These are phyloP conservation scores for Psophocarpus tetragonolobus DNA, from an alignment of 306 rosid species.

Conservation along the genomic window DNA sequence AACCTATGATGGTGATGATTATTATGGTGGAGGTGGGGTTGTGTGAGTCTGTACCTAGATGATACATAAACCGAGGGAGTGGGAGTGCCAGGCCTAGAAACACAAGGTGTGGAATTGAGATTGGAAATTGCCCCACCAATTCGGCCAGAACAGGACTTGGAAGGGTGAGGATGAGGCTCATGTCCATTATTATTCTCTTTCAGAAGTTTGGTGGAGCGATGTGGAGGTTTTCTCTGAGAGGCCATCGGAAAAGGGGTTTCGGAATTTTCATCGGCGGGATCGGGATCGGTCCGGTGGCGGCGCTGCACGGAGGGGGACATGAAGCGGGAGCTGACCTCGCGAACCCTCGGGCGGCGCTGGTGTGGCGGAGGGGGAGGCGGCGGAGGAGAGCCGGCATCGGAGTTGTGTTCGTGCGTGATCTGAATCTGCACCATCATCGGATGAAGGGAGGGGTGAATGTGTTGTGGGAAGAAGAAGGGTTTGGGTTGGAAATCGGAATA, in stretches of 20 bases:
- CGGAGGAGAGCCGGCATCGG: conserved; percentile 34
- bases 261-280: conserved; percentile 45
- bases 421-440: not conserved
- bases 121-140: conserved; percentile 33
- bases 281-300: conserved; percentile 53
- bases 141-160: conserved; percentile 51
- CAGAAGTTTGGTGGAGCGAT: not conserved
- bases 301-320: conserved; percentile 63
- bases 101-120: conserved; percentile 42
- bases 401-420: conserved; percentile 29
- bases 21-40: conserved; percentile 27
- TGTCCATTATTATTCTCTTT: conserved; percentile 56
- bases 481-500: not conserved
- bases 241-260: conserved; percentile 51
- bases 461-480: not conserved
- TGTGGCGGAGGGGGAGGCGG: conserved; percentile 49
- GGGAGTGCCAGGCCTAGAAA: conserved; percentile 70
- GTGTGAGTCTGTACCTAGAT: conserved; percentile 57
- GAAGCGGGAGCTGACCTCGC: conserved; percentile 89
- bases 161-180: conserved; percentile 37
- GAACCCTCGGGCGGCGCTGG: conserved; percentile 73
- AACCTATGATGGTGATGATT: conserved; percentile 7
- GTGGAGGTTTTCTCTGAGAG: conserved; percentile 47
- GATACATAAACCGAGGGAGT: conserved; percentile 51
- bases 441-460: not conserved